phyloP scores from a whole-genome alignment of 768 basidiomycete genomes.

The Phylloporus sp. region DNA sequence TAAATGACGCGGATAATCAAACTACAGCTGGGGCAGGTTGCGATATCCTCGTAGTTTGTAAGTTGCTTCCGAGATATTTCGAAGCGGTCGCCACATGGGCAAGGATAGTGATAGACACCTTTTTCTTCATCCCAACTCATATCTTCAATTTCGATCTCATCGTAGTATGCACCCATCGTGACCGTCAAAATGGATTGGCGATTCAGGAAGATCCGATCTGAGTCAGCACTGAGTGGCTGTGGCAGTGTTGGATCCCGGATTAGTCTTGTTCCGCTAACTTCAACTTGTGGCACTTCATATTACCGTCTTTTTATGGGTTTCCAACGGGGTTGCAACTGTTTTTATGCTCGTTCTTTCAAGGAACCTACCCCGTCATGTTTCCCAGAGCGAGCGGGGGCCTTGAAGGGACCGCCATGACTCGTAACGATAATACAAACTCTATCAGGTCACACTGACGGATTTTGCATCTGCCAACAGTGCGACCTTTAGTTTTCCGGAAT shows the following conservation, averaged over 20 bases:
- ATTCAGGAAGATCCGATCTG: neutral
- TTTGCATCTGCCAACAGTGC: neutral
- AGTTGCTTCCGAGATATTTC: slow-evolving; percentile 88
- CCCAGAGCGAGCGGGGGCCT: too few species aligned
- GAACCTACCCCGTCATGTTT: too few species aligned
- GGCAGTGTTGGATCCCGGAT: too few species aligned
- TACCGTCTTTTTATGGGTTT: too few species aligned
- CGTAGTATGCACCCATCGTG: slow-evolving; percentile 83
- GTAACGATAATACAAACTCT: too few species aligned
- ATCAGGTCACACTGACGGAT: neutral
- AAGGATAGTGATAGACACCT: slow-evolving; percentile 91
- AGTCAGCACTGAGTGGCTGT: slow-evolving; percentile 13
- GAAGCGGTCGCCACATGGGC: slow-evolving; percentile 97
- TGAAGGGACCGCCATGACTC: too few species aligned
- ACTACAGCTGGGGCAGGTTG: slow-evolving; percentile 95
- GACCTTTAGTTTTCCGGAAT: neutral
- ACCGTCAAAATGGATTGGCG: neutral
- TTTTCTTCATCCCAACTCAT: slow-evolving; percentile 87
- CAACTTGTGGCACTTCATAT: too few species aligned
- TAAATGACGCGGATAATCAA: slow-evolving; percentile 89
- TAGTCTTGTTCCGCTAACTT: too few species aligned
- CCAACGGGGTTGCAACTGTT: too few species aligned
- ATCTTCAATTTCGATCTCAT: slow-evolving; percentile 97
- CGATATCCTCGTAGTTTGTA: slow-evolving; percentile 86
- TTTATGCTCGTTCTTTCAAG: too few species aligned